Conservation (phyloP, 805 yeast species). For the Yarrowia sp. region DNA sequence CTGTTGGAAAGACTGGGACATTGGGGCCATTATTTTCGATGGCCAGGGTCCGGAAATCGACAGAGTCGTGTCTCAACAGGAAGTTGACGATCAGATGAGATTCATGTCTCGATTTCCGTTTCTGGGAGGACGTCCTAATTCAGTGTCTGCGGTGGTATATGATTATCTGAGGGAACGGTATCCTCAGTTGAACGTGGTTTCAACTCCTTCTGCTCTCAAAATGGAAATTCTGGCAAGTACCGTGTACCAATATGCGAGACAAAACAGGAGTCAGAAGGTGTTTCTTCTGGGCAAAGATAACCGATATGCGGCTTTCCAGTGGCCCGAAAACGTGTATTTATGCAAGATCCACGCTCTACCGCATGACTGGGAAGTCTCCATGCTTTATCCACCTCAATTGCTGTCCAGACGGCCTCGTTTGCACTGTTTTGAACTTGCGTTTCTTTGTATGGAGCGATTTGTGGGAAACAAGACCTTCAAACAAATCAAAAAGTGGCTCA, state of each 20-base stretch:
- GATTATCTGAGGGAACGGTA: not conserved
- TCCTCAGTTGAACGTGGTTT: not conserved
- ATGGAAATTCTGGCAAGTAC: not conserved
- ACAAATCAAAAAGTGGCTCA: not conserved
- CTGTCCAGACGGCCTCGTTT: not conserved
- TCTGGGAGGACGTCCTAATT: not conserved
- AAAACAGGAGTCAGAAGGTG: not conserved
- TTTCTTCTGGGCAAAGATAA: not conserved
- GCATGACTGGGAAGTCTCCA: not conserved
- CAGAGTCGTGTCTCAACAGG: not conserved
- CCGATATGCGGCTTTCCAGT: not conserved
- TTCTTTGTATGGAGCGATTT: not conserved
- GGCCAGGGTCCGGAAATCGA: conserved; percentile 22
- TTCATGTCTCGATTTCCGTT: not conserved
- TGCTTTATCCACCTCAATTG: not conserved
- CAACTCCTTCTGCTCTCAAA: not conserved
- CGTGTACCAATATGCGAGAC: not conserved
- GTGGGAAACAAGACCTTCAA: not conserved
- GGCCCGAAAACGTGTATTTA: not conserved
- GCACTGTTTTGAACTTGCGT: conserved; percentile 3
- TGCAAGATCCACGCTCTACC: not conserved
- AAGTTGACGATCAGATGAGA: not conserved
- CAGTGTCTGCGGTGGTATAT: not conserved
- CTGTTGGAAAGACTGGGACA: not conserved
- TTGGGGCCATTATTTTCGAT: not conserved